Conservation (phyloP, 2,329 filamentous ascomycete species). For the Calonectria pauciramosa region DNA sequence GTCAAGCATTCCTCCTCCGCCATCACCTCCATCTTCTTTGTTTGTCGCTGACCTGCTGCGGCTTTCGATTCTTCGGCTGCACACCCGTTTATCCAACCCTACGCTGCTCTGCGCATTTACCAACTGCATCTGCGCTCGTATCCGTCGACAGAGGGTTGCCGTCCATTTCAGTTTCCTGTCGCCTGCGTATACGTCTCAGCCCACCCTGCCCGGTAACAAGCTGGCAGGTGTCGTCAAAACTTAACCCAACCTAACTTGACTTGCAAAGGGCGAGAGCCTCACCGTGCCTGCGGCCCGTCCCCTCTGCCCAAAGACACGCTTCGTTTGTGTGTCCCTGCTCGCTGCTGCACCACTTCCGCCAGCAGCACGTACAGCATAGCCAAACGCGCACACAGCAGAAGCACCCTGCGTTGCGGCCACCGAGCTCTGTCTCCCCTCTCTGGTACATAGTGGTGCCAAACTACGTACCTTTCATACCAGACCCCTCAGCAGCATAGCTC, state of each 20-base stretch:
- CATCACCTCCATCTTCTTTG: constrained; percentile 44
- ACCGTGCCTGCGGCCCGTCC: constrained; percentile 26
- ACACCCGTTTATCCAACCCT: constrained; percentile 33
- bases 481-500: constrained; percentile 17
- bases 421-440: constrained; percentile 6
- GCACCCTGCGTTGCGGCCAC: constrained; percentile 34
- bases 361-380: constrained; percentile 35
- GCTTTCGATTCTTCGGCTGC: constrained; percentile 32
- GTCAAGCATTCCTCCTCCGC: constrained; percentile 45
- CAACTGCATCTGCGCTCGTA: constrained; percentile 3
- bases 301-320: constrained; percentile 33
- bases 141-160: constrained; percentile 16
- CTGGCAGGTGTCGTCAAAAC: constrained; percentile 22
- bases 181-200: constrained; percentile 30
- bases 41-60: constrained; percentile 36
- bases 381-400: constrained; percentile 39
- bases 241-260: constrained; percentile 31
- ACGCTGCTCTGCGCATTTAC: constrained; percentile 16
- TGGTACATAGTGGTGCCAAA: constrained; percentile 8
- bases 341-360: constrained; percentile 41
- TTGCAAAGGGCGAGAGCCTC: constrained; percentile 34
- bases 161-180: constrained; percentile 19
- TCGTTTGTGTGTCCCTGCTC: constrained; percentile 35
- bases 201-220: constrained; percentile 25
- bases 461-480: constrained; percentile 18